Evolutionary conservation across 805 yeast species (phyloP), one percentile per base, ranked within the genome.

Genomic region (Huiozyma sinensis): DNA sequence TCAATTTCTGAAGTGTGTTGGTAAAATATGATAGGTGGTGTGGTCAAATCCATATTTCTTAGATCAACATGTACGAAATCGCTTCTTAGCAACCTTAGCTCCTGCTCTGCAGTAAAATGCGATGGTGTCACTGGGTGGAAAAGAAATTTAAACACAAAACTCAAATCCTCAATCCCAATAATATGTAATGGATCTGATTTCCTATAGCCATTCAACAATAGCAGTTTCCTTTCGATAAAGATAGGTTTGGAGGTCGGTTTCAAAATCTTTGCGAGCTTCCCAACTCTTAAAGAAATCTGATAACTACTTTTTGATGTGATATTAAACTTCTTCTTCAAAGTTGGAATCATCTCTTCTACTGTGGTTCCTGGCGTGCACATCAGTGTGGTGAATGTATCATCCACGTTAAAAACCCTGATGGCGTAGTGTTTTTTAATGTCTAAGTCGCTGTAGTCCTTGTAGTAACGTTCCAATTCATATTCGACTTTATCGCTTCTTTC

Each of bases 11-110:
- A 75, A 0, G 95, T 84, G 47, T 78, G 84, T 52, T 78, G 83
- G 58, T 82, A 87, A 49, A 89, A 76, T 29, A 83, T 72, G 43
- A 86, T 82, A 0, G 97, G 97, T 6, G 90, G 83, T 13, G 86
- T 85, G 49, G 85, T 86, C 44, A 89, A 67, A 52, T 83, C 81
- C 68, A 83, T 73, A 44, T 83, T 76, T 34, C 79, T 74, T 48
- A 88, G 70, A 58, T 84, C 77, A 8, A 86, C 94, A 58, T 79
- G 77, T 24, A 80, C 78, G 48, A 80, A 80, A 60, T 83, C 84
- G 44, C 65, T 57, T 44, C 62, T 57, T 38, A 77, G 67, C 43
- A 82, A 70, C 47, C 74, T 65, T n/a, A 75, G 74, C 51, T 83
- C 90, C 55, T 83, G 87, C 44, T 78, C 83, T n/a, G 73, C 74